Conservation (phyloP, 441 rosid genomes). For the Pelargonium fulgidum region DNA sequence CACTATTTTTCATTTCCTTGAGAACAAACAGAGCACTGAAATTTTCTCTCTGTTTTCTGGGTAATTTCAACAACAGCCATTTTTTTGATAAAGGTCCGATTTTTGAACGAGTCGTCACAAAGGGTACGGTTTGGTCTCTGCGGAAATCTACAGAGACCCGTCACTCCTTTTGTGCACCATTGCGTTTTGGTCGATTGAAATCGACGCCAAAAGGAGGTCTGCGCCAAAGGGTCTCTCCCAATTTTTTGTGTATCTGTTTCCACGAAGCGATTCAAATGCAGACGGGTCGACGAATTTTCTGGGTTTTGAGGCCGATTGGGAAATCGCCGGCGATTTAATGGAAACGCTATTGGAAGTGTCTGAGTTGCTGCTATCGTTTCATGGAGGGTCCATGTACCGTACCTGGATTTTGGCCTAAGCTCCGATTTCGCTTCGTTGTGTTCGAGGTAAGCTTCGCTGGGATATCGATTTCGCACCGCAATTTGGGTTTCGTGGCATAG, state of each 20-base stretch:
- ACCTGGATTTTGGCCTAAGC: constrained; percentile 33
- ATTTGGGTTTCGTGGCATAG: constrained; percentile 17
- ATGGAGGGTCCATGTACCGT: constrained; percentile 62
- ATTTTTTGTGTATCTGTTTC: neutral
- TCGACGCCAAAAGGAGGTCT: constrained; percentile 4
- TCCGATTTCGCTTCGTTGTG: constrained; percentile 41
- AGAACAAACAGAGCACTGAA: constrained; percentile 13
- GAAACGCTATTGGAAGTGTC: constrained; percentile 38
- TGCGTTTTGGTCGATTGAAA: neutral
- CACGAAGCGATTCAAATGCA: constrained; percentile 34
- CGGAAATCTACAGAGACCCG: neutral
- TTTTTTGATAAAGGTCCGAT: constrained; percentile 13
- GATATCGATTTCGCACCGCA: constrained; percentile 1
- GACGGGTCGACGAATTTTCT: constrained; percentile 30
- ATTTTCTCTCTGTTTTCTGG: constrained; percentile 17
- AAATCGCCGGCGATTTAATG: constrained; percentile 51
- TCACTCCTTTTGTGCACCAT: constrained; percentile 4
- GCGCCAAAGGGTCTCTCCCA: constrained; percentile 1
- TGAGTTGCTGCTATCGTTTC: constrained; percentile 31
- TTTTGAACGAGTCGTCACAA: neutral
- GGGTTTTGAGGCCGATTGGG: constrained; percentile 33
- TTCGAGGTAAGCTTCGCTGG: constrained; percentile 42
- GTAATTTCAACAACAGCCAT: constrained; percentile 21
- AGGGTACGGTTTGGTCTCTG: neutral
- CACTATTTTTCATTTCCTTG: constrained; percentile 24